Conservation (phyloP, 225 moss, liverwort and hornwort species). For the Polytrichum commune region DNA sequence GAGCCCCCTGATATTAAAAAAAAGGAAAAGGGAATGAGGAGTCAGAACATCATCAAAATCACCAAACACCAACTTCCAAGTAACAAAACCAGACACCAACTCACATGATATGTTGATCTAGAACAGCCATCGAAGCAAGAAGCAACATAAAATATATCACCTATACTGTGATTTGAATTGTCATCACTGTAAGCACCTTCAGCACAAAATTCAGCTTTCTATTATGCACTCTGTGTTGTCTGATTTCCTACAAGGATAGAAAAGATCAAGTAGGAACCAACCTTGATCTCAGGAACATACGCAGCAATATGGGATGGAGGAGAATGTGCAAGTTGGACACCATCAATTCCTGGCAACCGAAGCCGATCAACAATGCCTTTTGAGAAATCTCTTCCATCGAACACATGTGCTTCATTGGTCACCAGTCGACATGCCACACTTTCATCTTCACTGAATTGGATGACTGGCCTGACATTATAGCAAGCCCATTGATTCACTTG, state of each 20-base stretch:
- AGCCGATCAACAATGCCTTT: conserved; percentile 85
- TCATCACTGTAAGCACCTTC: no score
- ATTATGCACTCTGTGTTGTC: not conserved
- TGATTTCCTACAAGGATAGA: not conserved
- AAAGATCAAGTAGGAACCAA: conserved; percentile 22
- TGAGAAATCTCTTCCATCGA: conserved; percentile 78
- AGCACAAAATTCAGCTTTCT: no score
- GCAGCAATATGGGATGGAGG: conserved; percentile 85
- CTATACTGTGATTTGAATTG: no score
- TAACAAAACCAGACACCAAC: no score
- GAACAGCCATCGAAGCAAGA: no score
- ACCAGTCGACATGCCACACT: conserved; percentile 83
- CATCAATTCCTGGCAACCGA: conserved; percentile 72
- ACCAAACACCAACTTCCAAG: no score
- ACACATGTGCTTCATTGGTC: conserved; percentile 92
- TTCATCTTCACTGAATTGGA: conserved; percentile 99
- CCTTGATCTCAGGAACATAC: conserved; percentile 95
- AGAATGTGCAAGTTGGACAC: conserved; percentile 64
- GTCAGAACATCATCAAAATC: not conserved
- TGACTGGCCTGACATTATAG: conserved; percentile 72
- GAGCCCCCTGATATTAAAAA: conserved; percentile 71
- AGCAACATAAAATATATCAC: no score
- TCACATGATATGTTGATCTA: no score
- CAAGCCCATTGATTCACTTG: conserved; percentile 18
- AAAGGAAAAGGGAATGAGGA: not conserved